Base-by-base conservation (phyloP, 2,329 filamentous ascomycete species). In the Diaporthe vexans region DNA sequence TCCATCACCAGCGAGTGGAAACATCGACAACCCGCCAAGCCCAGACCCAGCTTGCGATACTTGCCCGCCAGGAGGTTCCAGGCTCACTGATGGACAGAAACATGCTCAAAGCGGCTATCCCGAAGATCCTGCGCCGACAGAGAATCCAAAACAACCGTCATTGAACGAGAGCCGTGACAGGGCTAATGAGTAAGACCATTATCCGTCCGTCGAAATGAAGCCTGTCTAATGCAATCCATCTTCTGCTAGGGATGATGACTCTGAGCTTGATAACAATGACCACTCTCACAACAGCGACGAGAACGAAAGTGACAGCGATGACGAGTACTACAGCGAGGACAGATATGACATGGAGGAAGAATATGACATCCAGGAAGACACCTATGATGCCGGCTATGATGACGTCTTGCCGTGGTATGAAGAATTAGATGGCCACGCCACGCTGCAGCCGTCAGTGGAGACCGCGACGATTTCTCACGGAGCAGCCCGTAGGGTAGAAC, bases 321-420 rank as follows among this genome's bases (percentile, higher is more conserved):
- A 57, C 29, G 54, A 57, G 33, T 8, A 35, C 17, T 9, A 7
- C 29, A n/a, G 29, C 33, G 56, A 61, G 21, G 29, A 35, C 19
- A 29, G 35, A 21, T 8, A 35, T 11, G 29, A 7, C 19, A n/a
- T 29, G 33, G 57, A 63, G 40, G 40, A n/a, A 13, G 51, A 54
- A 24, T 10, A 26, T 52, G 51, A 11, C 24, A 24, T 13, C 1
- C 29, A 29, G 29, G 4, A n/a, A 3, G 40, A 33, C 51, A 8
- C 0, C 11, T 10, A 37, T 11, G 35, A 37, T 21, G 43, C n/a
- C 15, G 43, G 10, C 9, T 37, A 6, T 51, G 61, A 51, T 11
- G 68, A 56, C 15, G 68, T 35, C 11, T 59, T 58, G 24, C 21
- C 48, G 1, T 71, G 68, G 68, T 48, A 35, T 26, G 68, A 71